Conservation (phyloP, 2,329 filamentous ascomycete genomes). For the Alternaria ethzedia region DNA sequence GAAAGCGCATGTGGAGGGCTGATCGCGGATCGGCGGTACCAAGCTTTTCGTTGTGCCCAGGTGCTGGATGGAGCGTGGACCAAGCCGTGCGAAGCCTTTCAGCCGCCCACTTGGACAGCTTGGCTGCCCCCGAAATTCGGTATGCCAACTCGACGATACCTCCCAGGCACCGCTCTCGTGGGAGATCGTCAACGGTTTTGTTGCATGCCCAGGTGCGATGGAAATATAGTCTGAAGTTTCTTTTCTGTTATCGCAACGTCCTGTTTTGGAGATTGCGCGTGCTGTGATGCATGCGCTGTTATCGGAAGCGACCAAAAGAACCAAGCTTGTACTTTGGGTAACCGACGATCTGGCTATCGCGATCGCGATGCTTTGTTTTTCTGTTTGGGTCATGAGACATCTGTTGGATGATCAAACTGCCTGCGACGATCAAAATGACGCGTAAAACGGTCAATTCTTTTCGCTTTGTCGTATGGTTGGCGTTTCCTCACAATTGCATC, state of each 20-base stretch:
- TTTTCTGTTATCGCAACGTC: not conserved
- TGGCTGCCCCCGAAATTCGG: not conserved
- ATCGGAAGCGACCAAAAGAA: not conserved
- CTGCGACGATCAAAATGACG: not conserved
- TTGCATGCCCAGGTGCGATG: not conserved
- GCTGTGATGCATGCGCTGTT: not conserved
- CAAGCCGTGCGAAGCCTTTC: conserved; percentile 11
- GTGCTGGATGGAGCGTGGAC: not conserved
- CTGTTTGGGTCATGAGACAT: not conserved
- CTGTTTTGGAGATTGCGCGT: not conserved
- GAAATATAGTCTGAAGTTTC: not conserved
- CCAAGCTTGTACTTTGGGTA: not conserved
- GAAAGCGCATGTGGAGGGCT: not conserved
- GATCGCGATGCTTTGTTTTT: not conserved
- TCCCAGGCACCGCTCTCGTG: not conserved
- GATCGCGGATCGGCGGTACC: not conserved
- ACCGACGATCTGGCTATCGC: not conserved
- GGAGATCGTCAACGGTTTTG: not conserved
- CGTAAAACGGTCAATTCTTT: not conserved
- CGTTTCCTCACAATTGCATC: not conserved
- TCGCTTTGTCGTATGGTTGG: not conserved
- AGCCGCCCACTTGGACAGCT: not conserved
- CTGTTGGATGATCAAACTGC: not conserved
- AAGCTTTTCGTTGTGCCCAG: conserved; percentile 1
- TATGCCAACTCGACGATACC: not conserved